phyloP scores from a whole-genome alignment of 345 rosid species.

The Syzygium aqueum region DNA sequence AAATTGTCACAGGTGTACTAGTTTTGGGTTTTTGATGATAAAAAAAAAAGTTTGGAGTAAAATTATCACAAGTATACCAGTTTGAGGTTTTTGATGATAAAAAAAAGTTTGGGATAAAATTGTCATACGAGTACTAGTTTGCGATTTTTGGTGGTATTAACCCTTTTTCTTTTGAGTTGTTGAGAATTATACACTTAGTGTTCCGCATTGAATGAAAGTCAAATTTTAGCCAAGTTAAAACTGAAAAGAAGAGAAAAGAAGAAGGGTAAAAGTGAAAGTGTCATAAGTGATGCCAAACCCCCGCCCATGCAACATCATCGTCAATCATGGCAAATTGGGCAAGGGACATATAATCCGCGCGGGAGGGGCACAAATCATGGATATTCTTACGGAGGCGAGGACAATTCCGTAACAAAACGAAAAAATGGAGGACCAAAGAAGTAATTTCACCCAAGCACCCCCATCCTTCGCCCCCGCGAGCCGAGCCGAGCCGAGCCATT shows the following conservation, averaged over 20 bases:
- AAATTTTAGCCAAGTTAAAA: background rate
- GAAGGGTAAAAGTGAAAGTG: background rate
- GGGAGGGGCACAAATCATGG: background rate
- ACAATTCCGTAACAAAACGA: background rate
- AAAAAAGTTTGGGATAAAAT: no score
- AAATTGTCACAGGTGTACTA: no score
- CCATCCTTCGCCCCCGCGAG: background rate
- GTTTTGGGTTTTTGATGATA: no score
- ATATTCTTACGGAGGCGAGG: background rate
- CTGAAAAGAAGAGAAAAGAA: accelerated
- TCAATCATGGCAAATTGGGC: background rate
- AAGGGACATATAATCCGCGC: background rate
- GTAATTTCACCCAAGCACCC: background rate
- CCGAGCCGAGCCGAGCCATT: background rate
- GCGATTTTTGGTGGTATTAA: no score
- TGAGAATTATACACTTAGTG: background rate
- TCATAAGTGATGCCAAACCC: background rate
- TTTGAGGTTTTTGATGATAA: no score
- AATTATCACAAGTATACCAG: no score
- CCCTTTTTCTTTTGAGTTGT: background rate
- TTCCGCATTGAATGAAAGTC: background rate
- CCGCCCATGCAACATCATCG: background rate
- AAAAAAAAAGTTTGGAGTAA: no score
- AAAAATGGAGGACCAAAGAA: background rate
- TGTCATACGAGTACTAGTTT: no score